phyloP scores from a whole-genome alignment of 2,329 filamentous ascomycete genomes.

The Scedosporium dehoogii region DNA sequence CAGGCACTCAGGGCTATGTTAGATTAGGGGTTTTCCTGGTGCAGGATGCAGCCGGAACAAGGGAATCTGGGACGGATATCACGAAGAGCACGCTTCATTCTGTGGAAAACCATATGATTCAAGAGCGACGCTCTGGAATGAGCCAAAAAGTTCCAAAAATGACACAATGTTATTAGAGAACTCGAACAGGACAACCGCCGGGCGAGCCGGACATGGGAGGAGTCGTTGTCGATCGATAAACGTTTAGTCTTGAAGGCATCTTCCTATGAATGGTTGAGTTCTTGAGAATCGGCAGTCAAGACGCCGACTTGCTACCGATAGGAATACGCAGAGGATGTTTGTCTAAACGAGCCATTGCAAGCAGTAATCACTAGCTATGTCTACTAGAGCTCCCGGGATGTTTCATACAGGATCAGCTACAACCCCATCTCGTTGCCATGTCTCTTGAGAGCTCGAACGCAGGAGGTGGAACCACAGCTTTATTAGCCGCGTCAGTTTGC shows the following conservation, averaged over 20 bases:
- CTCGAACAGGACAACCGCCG: not conserved
- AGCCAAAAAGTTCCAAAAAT: not conserved
- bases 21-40: conserved; percentile 16
- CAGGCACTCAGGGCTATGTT: conserved; percentile 27
- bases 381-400: too few relatives aligned
- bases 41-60: conserved; percentile 5
- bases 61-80: not conserved
- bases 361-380: too few relatives aligned
- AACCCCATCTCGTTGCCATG: too few relatives aligned
- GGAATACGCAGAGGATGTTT: too few relatives aligned
- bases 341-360: too few relatives aligned
- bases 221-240: conserved; percentile 1
- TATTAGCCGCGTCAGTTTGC: too few relatives aligned
- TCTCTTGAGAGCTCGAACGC: too few relatives aligned
- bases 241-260: not conserved
- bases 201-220: not conserved
- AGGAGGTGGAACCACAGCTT: too few relatives aligned
- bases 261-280: not conserved
- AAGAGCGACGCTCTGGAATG: not conserved
- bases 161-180: not conserved
- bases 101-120: not conserved
- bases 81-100: not conserved
- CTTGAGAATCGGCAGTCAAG: not conserved
- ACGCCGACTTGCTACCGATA: too few relatives aligned
- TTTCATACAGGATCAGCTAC: too few relatives aligned